These are phyloP conservation scores for Phytophthora sp. DNA, from an alignment of 352 stramenopile species.

Conservation along the genomic window DNA sequence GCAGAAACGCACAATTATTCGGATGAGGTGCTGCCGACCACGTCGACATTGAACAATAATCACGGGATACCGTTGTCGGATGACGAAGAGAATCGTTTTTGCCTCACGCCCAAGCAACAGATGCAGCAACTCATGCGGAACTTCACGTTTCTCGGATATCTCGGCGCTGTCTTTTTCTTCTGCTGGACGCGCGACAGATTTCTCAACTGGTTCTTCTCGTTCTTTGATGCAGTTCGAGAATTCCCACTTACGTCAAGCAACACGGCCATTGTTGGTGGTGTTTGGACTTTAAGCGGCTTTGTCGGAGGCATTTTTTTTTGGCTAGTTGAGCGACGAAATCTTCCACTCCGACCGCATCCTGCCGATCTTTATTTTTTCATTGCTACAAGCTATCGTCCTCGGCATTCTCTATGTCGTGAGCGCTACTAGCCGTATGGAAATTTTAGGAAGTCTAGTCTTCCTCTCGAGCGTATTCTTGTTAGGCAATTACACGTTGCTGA, in stretches of 20 bases:
- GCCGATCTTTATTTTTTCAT: conserved; percentile 77
- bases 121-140: conserved; percentile 67
- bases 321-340: conserved; percentile 72
- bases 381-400: conserved; percentile 60
- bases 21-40: conserved; percentile 34
- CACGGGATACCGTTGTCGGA: conserved; percentile 9
- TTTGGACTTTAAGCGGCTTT: conserved; percentile 79
- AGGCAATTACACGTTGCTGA: conserved; percentile 78
- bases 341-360: conserved; percentile 72
- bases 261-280: conserved; percentile 68
- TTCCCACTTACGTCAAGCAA: conserved; percentile 52
- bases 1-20: conserved; percentile 53
- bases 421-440: conserved; percentile 50
- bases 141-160: conserved; percentile 71
- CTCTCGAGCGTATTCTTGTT: conserved; percentile 72
- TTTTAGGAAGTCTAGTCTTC: conserved; percentile 65
- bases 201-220: conserved; percentile 82
- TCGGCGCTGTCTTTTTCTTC: conserved; percentile 70
- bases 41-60: conserved; percentile 13
- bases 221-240: conserved; percentile 69
- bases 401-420: conserved; percentile 65
- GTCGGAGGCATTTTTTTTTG: conserved; percentile 71
- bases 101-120: conserved; percentile 32
- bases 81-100: not conserved
- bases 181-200: conserved; percentile 74